phyloP scores from a whole-genome alignment of 169 alveolate species.

The Eimeria tenella region DNA sequence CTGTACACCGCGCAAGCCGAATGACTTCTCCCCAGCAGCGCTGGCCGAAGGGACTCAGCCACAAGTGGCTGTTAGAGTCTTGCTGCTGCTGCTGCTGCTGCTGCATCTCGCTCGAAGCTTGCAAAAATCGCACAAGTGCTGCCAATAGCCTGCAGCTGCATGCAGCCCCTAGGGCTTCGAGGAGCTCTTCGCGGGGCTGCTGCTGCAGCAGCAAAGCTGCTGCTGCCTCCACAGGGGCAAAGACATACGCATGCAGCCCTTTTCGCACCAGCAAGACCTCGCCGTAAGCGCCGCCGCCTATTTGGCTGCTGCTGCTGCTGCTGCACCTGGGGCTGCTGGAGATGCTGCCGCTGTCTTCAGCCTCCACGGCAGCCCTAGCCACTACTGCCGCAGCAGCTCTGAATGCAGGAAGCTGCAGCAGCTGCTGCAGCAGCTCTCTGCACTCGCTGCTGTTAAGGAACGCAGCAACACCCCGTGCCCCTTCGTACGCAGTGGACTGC shows the following conservation, averaged over 20 bases:
- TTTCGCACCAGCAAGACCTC: not conserved
- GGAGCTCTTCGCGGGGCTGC: not conserved
- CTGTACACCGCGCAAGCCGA: not conserved
- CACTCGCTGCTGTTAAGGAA: constrained; percentile 21
- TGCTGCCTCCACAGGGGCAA: constrained; percentile 33
- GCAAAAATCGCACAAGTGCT: constrained; percentile 15
- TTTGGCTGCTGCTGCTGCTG: not conserved
- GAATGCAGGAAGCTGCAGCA: constrained; percentile 22
- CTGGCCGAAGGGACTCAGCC: not conserved
- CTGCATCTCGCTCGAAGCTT: not conserved
- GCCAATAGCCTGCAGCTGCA: not conserved
- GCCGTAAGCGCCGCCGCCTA: not conserved
- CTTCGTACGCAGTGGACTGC: not conserved
- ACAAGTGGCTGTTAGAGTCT: not conserved
- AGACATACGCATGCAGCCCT: not conserved
- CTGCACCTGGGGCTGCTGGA: not conserved
- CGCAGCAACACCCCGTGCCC: not conserved
- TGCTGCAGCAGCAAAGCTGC: not conserved
- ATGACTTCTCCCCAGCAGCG: constrained; percentile 7
- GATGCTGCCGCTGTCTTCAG: constrained; percentile 21
- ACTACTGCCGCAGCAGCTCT: not conserved
- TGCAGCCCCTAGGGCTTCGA: not conserved
- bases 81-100: constrained; percentile 33
- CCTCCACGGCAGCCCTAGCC: constrained; percentile 8
- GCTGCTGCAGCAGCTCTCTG: constrained; percentile 39